Percentiles rank a stretch among this genome's conserved stretches.
These are phyloP conservation scores for Lyophyllum atratum DNA, from an alignment of 768 basidiomycete genomes.

Conservation along the genomic window DNA sequence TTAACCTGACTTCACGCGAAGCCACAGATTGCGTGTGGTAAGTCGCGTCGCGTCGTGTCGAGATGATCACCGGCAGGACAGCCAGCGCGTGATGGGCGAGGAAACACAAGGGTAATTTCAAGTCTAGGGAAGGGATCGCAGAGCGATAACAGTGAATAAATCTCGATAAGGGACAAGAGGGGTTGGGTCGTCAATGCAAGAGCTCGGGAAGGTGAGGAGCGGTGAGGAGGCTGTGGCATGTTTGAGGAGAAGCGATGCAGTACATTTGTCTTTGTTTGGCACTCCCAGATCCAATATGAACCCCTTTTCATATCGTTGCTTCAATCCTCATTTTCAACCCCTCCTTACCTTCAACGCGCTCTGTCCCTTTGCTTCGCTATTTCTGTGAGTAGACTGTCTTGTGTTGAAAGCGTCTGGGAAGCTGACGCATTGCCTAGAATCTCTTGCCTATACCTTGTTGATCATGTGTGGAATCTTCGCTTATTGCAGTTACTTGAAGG, in stretches of 20 bases:
- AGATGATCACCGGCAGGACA: not conserved
- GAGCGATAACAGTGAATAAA: not conserved
- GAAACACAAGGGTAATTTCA: not conserved
- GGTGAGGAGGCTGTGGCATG: slow-evolving; percentile 10
- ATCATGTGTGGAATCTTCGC: slow-evolving; percentile 95
- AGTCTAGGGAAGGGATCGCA: not conserved
- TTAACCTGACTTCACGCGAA: too few species aligned
- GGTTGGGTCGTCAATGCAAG: not conserved
- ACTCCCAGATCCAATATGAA: slow-evolving; percentile 23
- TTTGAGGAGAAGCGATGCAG: slow-evolving; percentile 18
- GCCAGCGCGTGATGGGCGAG: not conserved
- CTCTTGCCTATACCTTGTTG: not conserved
- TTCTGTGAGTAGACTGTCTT: slow-evolving; percentile 14
- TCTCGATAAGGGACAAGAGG: not conserved
- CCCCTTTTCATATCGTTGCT: slow-evolving; percentile 6
- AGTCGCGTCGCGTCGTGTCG: not conserved
- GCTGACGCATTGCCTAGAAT: not conserved
- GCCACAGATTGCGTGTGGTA: too few species aligned
- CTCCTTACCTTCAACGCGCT: slow-evolving; percentile 23
- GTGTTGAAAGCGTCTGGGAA: not conserved
- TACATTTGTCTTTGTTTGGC: slow-evolving; percentile 34
- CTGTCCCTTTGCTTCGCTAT: slow-evolving; percentile 18
- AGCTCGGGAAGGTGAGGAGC: slow-evolving; percentile 1
- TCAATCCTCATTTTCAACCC: slow-evolving; percentile 11
- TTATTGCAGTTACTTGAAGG: slow-evolving; percentile 93